Evolutionary conservation across 106 monocot species (phyloP), one percentile per base, ranked within the genome.

Genomic region (Dactylorhiza incarnata): DNA sequence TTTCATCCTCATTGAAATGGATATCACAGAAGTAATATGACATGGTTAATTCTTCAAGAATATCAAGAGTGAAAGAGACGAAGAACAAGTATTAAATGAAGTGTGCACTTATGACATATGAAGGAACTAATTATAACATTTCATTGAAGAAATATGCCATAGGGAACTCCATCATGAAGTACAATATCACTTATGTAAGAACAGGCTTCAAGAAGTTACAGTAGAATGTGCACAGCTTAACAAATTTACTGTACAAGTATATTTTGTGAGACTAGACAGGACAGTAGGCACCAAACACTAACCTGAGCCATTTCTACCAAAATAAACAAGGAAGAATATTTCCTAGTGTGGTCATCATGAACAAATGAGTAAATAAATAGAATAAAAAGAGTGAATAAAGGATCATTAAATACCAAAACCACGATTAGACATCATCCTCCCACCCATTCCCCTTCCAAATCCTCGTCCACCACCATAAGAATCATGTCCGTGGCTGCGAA

Each of bases 401-500:
- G 49, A 49, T 49, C 49, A 49, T 8, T 49, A n/a, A n/a, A n/a
- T 49, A 49, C 6, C 9, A 49, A 49, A 49, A 49, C 49, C 49
- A 49, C 49, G 11, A 49, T 11, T 49, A 49, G 49, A 8, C 49
- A 49, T 49, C 49, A 49, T 49, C 49, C 11, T 49, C 11, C 49
- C 2, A 11, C 49, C 49, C 49, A 49, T 49, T 49, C 49, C 49
- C 49, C 49, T 49, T 8, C 49, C 2, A 49, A 2, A 49, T 49
- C 49, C 49, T 49, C 2, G 6, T 6, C 9, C 11, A 49, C 9
- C 49, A 49, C 11, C 49, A 49, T 49, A 49, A 8, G 49, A 49
- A 49, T 50, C 50, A 10, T 50, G 8, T 50, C 50, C 50, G 0
- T 50, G 88, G 26, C 94, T 89, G 83, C 49, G 87, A 74, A 74